Conservation (phyloP, 2,329 filamentous ascomycete genomes). For the Talaromyces sp. region DNA sequence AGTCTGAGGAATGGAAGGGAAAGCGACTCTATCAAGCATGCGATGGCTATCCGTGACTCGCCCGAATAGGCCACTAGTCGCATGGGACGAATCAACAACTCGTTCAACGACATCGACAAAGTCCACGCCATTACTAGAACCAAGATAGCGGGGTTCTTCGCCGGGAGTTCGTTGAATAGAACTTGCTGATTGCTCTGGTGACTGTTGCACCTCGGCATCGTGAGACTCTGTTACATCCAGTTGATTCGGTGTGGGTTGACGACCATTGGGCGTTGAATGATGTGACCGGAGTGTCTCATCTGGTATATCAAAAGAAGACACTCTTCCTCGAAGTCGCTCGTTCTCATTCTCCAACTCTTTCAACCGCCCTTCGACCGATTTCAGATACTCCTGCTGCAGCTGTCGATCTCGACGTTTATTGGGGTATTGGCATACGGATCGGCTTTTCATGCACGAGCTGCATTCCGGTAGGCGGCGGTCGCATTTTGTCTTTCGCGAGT, state of each 20-base stretch:
- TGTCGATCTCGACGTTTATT: slow-evolving; percentile 4
- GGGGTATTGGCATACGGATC: not conserved
- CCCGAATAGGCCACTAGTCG: not conserved
- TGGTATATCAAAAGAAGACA: not conserved
- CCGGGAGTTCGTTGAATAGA: not conserved
- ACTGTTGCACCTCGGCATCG: not conserved
- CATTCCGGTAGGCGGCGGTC: slow-evolving; percentile 3
- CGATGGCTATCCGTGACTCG: not conserved
- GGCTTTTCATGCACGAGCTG: not conserved
- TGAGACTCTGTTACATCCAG: not conserved
- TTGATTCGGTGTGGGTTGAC: not conserved
- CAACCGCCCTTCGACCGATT: not conserved
- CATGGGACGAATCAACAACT: not conserved
- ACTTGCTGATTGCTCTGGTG: not conserved
- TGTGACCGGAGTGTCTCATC: not conserved
- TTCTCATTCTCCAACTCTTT: slow-evolving; percentile 2
- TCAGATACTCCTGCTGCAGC: slow-evolving; percentile 2
- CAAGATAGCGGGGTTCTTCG: slow-evolving; percentile 2
- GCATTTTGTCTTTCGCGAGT: slow-evolving; percentile 2
- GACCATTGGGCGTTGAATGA: not conserved
- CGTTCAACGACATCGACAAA: slow-evolving; percentile 6
- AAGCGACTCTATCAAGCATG: not conserved
- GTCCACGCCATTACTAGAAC: slow-evolving; percentile 1
- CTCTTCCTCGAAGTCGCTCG: not conserved
- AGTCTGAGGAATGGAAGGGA: slow-evolving; percentile 1